Conservation (phyloP, 345 rosid species). For the Cardiospermum halicacabum region DNA sequence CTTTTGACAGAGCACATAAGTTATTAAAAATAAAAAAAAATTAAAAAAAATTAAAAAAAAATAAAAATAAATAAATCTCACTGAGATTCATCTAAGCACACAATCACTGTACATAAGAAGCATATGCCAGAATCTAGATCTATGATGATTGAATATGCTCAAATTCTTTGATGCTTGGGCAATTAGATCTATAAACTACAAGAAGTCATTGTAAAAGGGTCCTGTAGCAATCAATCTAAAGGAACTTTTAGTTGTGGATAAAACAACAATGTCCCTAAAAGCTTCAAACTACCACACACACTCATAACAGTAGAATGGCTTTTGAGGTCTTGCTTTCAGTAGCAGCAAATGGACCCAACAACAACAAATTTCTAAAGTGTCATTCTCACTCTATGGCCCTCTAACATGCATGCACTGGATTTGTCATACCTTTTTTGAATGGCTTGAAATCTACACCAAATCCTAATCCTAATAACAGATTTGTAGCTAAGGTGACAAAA, state of each 20-base stretch:
- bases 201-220: not conserved
- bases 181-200: not conserved
- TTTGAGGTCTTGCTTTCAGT: conserved; percentile 15
- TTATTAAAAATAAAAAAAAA: too few species aligned
- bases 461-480: not conserved
- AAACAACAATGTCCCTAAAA: not conserved
- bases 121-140: conserved; percentile 5
- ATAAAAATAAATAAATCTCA: too few species aligned
- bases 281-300: conserved; percentile 28
- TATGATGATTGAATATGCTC: conserved; percentile 3
- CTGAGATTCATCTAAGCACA: too few species aligned
- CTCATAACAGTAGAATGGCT: conserved; percentile 18
- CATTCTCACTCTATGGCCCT: not conserved
- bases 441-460: conserved; percentile 10
- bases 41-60: not conserved
- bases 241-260: conserved; percentile 17
- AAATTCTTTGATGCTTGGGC: conserved; percentile 6
- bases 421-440: conserved; percentile 2
- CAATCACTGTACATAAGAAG: not conserved
- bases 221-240: not conserved
- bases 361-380: conserved; percentile 7
- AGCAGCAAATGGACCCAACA: conserved; percentile 1
- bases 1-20: too few species aligned
- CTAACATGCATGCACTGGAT: not conserved
- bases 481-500: not conserved